Evolutionary conservation across 768 basidiomycete species (phyloP), one percentile per base, ranked within the genome.

Genomic region (Suillus tomentosus): DNA sequence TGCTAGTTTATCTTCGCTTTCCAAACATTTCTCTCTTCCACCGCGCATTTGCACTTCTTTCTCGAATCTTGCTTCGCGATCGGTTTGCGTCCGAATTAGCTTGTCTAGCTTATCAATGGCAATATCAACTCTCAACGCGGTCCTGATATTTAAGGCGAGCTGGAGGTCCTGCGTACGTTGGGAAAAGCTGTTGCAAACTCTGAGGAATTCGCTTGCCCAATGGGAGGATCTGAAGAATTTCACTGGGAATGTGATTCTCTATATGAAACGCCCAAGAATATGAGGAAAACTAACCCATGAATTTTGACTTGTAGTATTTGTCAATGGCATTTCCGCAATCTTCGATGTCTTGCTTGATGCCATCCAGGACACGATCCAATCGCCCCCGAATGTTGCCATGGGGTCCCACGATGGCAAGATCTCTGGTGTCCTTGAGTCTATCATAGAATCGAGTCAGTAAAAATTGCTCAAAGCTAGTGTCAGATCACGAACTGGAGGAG

Each of bases 321-420:
- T 85, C 83, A 65, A 82, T 82, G 15, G 73, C 76, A 42, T 80
- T 80, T 3, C 79, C 80, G 63, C 81, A 82, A 9, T 73, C 70
- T 64, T 77, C 79, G 51, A 84, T 80, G 60, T 83, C 79, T 9
- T 74, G 61, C 4, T 77, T 81, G 5, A 81, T 78, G 1, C 61
- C 53, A 37, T 72, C 43, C 54, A 76, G 64, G 10, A 80, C 70
- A 1, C 63, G 64, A 39, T 77, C 71, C 65, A 81, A 62, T 5
- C 79, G 74, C 7, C 73, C 77, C 37, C 75, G 65, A 64, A 81
- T 72, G 1, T 54, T 72, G 3, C 77, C 78, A 58, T 78, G 76
- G 0, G 74, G 74, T 2, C 71, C 74, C 4, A 40, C 5, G 1
- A 57, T 40, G 24, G 8, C 5, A 1, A 73, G 64, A 45, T 79